Base-by-base conservation (phyloP, 345 rosid genomes). In the Hibiscus syriacus region DNA sequence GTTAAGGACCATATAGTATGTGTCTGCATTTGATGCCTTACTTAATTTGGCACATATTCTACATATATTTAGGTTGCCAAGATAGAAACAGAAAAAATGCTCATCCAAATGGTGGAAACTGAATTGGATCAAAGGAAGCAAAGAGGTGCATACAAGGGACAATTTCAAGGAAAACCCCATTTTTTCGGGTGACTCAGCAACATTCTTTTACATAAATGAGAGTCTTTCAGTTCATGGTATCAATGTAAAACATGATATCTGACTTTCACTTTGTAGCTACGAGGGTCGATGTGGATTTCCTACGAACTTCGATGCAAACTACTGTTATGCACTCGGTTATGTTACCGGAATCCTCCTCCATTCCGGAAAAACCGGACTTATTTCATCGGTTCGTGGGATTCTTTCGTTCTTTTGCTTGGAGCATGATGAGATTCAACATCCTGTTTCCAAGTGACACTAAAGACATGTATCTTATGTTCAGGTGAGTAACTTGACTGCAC, bases 261-360 rank as follows among this genome's bases (percentile, higher is more conserved):
- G 19, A 43, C 67, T 63, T 68, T 64, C 20, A 45, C 53, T 29
- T 30, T 55, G 66, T 82, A 94, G 99, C 68, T 91, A 94, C 67
- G 99, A 91, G 80, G 99, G 99, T 66, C 82, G 99, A 81, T 87
- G 99, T 34, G 99, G 99, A 46, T 75, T 94, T 74, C 97, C 99
- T 30, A 91, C 99, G 1, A 94, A 94, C 77, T 94, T 91, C 48
- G 99, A 94, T 79, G 79, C 99, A 67, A 77, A 78, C 54, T 94
- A 94, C 73, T 94, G 98, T 70, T 91, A 91, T 48, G 92, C 98
- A 36, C 77, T 94, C 86, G 98, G 99, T 74, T 89, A 78, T 60
- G 93, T 79, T 68, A 97, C 96, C 2, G 98, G 95, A 73, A 85
- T 84, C 76, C 96, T 91, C 68, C 96, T 94, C 43, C 99, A 86